Evolutionary conservation across 2,329 filamentous ascomycete species (phyloP), one percentile per base, ranked within the genome.

Genomic region (Ophiostoma ulmi): DNA sequence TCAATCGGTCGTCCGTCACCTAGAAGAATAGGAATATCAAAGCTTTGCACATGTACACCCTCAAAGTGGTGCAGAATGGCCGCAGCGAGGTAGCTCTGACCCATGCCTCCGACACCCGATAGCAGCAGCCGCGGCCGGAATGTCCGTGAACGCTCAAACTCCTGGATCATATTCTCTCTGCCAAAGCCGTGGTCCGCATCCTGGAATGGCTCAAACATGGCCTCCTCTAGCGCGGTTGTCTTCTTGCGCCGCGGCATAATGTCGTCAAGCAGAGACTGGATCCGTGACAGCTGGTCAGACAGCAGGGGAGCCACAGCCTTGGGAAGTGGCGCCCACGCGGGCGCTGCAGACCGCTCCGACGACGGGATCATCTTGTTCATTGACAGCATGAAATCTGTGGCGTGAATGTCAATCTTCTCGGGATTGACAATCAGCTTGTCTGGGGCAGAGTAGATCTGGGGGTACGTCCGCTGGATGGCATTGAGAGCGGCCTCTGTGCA

Each of bases 401-500:
- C 93, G 63, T 92, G 90, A 52, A 99, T 89, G 71, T 88, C 88
- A 77, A 99, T 97, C 76, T 89, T 92, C 72, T 87, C 86, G 0
- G 94, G 90, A 75, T 97, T 90, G 71, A 99, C 95, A 63, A 96
- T 81, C 41, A 98, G 87, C 81, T 97, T 97, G 78, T 96, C 89
- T 74, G 91, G 90, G 0, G 94, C 94, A 35, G 88, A 87, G 82
- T 99, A 99, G 73, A 99, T 97, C 77, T 99, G 95, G 20, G 95
- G 95, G 77, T 96, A 99, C 3, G 92, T 94, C 75, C 95, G 87
- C 80, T 99, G 95, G 35, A 99, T 95, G 2, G 95, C 91, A 78
- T 99, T 99, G 72, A 99, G 83, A 3, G 95, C 93, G 48, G 95
- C 94, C 82, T 99, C 95, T 0, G 95, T 99, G 80, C 94, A 98